A percentile compares a stretch with the other conserved stretches of the same genome.
phyloP scores from a whole-genome alignment of 495 filamentous ascomycete species.

The Daldinia decipiens region DNA sequence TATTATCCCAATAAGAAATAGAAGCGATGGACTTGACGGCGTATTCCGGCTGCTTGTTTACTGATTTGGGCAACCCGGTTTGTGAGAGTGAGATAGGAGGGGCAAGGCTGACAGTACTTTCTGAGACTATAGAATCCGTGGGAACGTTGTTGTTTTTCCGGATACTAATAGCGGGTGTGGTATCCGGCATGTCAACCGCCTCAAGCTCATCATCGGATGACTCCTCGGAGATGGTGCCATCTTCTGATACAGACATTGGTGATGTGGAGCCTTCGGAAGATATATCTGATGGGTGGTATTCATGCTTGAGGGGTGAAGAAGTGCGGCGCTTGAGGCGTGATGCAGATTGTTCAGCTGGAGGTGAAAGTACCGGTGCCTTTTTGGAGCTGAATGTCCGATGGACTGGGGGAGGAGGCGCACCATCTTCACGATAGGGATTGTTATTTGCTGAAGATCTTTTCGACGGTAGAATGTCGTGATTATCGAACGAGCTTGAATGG shows the following conservation, averaged over 20 bases:
- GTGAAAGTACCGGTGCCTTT: slow-evolving; percentile 57
- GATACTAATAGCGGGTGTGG: slow-evolving; percentile 60
- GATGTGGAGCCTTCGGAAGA: slow-evolving; percentile 64
- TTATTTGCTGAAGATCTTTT: slow-evolving; percentile 58
- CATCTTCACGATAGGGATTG: slow-evolving; percentile 53
- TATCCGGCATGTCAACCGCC: slow-evolving; percentile 61
- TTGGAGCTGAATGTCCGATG: slow-evolving; percentile 59
- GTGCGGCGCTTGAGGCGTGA: slow-evolving; percentile 70
- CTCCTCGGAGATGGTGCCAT: slow-evolving; percentile 56
- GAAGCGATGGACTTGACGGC: slow-evolving; percentile 73
- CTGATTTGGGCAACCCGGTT: slow-evolving; percentile 62
- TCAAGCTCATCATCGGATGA: slow-evolving; percentile 64
- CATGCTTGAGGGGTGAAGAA: slow-evolving; percentile 96
- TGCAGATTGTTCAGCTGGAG: slow-evolving; percentile 58
- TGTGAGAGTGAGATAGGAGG: slow-evolving; percentile 84
- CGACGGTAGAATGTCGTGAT: slow-evolving; percentile 51
- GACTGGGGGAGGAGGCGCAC: slow-evolving; percentile 62
- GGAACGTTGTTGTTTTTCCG: slow-evolving; percentile 42
- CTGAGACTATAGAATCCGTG: slow-evolving; percentile 50
- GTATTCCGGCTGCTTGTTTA: slow-evolving; percentile 61
- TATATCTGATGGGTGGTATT: slow-evolving; percentile 91
- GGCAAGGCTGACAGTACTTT: slow-evolving; percentile 63
- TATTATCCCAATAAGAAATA: slow-evolving; percentile 86
- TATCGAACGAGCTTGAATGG: slow-evolving; percentile 22
- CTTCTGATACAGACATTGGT: slow-evolving; percentile 49